Percentiles rank a stretch among this genome's conserved stretches.
phyloP scores from a whole-genome alignment of 2,329 filamentous ascomycete genomes.

The Aspergillus quadrilineatus region DNA sequence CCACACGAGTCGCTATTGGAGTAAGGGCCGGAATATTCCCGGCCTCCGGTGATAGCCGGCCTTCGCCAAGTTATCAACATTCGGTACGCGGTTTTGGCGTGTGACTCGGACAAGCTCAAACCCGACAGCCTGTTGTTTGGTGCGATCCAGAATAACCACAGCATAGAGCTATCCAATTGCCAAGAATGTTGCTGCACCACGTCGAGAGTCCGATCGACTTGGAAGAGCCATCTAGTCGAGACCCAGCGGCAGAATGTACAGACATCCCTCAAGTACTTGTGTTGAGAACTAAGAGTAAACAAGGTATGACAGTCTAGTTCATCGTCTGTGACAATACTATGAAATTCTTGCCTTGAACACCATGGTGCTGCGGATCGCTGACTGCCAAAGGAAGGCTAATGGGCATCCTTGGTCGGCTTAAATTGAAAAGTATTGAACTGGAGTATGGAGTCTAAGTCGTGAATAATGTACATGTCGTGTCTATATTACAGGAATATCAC shows the following conservation, averaged over 20 bases:
- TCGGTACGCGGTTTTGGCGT: neutral
- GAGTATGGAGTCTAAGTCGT: constrained; percentile 6
- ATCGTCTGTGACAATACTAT: neutral
- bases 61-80: constrained; percentile 14
- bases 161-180: neutral
- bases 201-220: neutral
- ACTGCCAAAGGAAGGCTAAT: neutral
- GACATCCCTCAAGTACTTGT: too few relatives aligned
- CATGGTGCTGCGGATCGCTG: neutral
- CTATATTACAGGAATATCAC: constrained; percentile 18
- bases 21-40: constrained; percentile 44
- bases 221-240: neutral
- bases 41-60: constrained; percentile 41
- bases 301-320: neutral
- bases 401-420: neutral
- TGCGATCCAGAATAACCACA: neutral
- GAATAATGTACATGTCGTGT: constrained; percentile 21
- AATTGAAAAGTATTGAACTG: neutral
- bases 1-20: constrained; percentile 25
- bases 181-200: neutral
- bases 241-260: too few relatives aligned
- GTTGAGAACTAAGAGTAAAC: too few relatives aligned
- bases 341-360: neutral
- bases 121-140: neutral
- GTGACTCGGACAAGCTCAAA: neutral